Conservation (phyloP, 306 rosid genomes). For the Cicer arietinum region DNA sequence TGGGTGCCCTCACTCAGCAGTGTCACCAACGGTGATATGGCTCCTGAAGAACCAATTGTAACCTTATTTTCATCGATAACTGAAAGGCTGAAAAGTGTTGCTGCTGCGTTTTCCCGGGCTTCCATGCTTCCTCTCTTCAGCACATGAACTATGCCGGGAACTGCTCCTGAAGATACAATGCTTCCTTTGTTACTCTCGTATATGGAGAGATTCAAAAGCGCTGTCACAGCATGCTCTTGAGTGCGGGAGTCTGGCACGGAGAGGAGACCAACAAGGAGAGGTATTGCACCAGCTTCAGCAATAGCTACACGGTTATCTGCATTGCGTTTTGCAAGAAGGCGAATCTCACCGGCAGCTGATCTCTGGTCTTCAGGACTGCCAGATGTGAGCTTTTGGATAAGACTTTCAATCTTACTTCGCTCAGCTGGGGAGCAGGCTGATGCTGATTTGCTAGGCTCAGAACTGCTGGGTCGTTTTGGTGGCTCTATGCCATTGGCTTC, state of each 20-base stretch:
- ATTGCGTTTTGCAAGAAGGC: constrained; percentile 96
- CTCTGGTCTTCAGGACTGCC: constrained; percentile 80
- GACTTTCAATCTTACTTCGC: constrained; percentile 69
- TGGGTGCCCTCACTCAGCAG: constrained; percentile 91
- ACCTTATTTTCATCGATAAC: constrained; percentile 91
- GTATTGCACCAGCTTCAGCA: constrained; percentile 99
- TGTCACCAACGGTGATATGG: constrained; percentile 87
- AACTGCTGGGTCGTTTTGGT: constrained; percentile 80
- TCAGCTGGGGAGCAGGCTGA: constrained; percentile 85
- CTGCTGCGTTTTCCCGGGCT: constrained; percentile 98
- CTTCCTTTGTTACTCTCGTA: constrained; percentile 89
- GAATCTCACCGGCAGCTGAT: constrained; percentile 93
- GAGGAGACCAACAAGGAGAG: constrained; percentile 81
- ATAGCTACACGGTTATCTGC: constrained; percentile 97
- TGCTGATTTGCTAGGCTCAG: constrained; percentile 62
- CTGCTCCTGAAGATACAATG: constrained; percentile 81
- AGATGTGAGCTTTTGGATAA: constrained; percentile 72
- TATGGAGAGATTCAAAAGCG: constrained; percentile 96
- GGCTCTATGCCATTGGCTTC: constrained; percentile 94
- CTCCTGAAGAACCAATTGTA: constrained; percentile 84
- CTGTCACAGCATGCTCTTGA: constrained; percentile 99
- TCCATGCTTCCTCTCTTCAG: constrained; percentile 98
- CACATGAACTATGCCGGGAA: constrained; percentile 93
- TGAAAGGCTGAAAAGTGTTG: constrained; percentile 99
- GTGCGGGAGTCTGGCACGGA: constrained; percentile 82